Evolutionary conservation across 2,329 filamentous ascomycete genomes (phyloP), one percentile per base, ranked within the genome.

Genomic region (Alternaria brassicicola): DNA sequence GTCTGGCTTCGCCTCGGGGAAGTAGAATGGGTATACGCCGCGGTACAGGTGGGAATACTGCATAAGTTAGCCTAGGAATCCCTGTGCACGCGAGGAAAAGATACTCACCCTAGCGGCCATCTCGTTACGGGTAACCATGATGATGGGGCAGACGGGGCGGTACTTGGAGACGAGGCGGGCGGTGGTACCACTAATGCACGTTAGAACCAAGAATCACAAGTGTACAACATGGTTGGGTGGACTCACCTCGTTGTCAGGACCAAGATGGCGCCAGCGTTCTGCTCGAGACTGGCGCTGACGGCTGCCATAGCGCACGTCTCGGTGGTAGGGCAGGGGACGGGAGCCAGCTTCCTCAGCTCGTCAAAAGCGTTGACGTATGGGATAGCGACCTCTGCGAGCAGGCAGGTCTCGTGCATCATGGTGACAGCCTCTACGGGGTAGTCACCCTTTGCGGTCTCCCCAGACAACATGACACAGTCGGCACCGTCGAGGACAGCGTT

Each of bases 401-500:
- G 85, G 81, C 94, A 98, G 50, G 95, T 93, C 83, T 97, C 91
- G 86, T 95, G 92, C 95, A 99, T 99, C 91, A 98, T 96, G 66
- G 84, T 88, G 59, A 99, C 94, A 52, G 95, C 91, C 83, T 97
- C 92, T 69, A 86, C 85, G 63, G 95, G 95, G 84, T 99, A 99
- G 80, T 84, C 88, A 74, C 95, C 95, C 88, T 99, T 99, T 82
- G 95, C 95, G 43, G 95, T 99, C 87, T 99, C 95, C 67, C 95
- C 95, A 63, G 94, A 98, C 83, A 99, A 86, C 95, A 99, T 99
- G 80, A 99, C 95, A 82, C 95, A 99, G 86, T 99, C 95, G 62
- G 94, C 93, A 74, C 95, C 95, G 77, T 99, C 95, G 51, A 96
- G 92, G 67, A 99, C 93, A 68, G 95, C 95, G 80, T 99, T 99